Percentiles rank a stretch among this genome's conserved stretches.
These are phyloP conservation scores for Kwoniella dendrophila DNA, from an alignment of 768 basidiomycete species.

Conservation along the genomic window DNA sequence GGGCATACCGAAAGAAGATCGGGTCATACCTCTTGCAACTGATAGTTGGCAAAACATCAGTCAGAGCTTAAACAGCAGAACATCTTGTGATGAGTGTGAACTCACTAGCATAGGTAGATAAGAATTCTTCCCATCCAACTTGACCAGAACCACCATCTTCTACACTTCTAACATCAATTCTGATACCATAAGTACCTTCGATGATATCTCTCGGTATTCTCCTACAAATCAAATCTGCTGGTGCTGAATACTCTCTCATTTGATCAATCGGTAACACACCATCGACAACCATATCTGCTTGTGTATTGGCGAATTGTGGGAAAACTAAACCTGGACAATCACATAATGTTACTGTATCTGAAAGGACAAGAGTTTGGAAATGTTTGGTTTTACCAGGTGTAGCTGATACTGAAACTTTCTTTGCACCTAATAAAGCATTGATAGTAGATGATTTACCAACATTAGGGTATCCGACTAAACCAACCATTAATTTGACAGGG, in stretches of 20 bases:
- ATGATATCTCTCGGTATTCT: slow-evolving; percentile 78
- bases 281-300: slow-evolving; percentile 92
- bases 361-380: slow-evolving; percentile 97
- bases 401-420: slow-evolving; percentile 97
- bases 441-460: slow-evolving; percentile 99
- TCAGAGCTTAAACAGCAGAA: neutral
- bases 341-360: slow-evolving; percentile 80
- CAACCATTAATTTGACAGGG: slow-evolving; percentile 51
- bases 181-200: slow-evolving; percentile 87
- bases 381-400: slow-evolving; percentile 99
- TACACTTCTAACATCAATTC: slow-evolving; percentile 64
- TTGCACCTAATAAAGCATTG: slow-evolving; percentile 92
- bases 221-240: slow-evolving; percentile 72
- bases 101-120: slow-evolving; percentile 91
- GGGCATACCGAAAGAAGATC: slow-evolving; percentile 93
- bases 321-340: slow-evolving; percentile 99
- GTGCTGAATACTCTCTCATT: slow-evolving; percentile 88
- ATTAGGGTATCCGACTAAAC: slow-evolving; percentile 95
- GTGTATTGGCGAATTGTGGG: slow-evolving; percentile 96
- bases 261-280: slow-evolving; percentile 98
- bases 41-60: neutral
- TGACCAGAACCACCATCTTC: slow-evolving; percentile 85
- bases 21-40: slow-evolving; percentile 92
- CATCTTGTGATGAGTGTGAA: slow-evolving; percentile 27
- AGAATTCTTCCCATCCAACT: slow-evolving; percentile 68